These are phyloP conservation scores for Thelephora ganbajun DNA, from an alignment of 768 basidiomycete genomes.

Conservation along the genomic window DNA sequence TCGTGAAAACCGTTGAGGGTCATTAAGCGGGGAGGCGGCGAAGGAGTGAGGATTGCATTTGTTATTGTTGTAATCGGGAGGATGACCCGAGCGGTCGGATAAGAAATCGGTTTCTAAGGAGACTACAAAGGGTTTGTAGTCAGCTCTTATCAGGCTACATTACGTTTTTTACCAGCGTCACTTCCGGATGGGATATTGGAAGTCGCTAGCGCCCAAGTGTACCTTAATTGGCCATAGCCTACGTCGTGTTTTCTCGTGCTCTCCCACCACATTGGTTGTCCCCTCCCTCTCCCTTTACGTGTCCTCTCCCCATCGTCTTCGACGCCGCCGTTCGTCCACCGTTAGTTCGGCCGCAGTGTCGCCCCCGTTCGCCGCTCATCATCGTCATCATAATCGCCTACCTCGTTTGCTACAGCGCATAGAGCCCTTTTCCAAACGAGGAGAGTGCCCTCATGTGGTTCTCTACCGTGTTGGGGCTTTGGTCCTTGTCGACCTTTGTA, in stretches of 20 bases:
- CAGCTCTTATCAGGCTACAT: no score
- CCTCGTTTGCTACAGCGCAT: neutral
- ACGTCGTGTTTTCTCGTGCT: slow-evolving; percentile 6
- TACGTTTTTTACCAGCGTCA: no score
- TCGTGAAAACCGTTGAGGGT: slow-evolving; percentile 4
- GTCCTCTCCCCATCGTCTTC: slow-evolving; percentile 4
- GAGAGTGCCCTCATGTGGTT: slow-evolving; percentile 27
- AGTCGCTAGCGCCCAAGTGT: neutral
- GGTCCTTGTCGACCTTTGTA: slow-evolving; percentile 24
- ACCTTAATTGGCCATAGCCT: slow-evolving; percentile 4
- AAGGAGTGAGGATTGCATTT: neutral
- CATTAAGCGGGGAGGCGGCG: neutral
- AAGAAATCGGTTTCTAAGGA: no score
- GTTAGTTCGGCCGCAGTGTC: slow-evolving; percentile 1
- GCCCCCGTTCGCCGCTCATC: slow-evolving; percentile 10
- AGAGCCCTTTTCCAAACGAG: neutral
- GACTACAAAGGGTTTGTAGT: no score
- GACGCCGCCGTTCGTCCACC: slow-evolving; percentile 3
- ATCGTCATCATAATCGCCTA: neutral
- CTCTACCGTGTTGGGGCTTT: slow-evolving; percentile 27
- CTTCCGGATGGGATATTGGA: no score
- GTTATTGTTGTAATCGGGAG: neutral
- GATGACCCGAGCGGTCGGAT: no score
- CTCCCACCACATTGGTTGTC: slow-evolving; percentile 9
- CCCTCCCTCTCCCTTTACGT: slow-evolving; percentile 5